Evolutionary conservation across 164 flowering plant genomes (phyloP), one percentile per base, ranked within the genome.

Genomic region (Vitis vinifera): DNA sequence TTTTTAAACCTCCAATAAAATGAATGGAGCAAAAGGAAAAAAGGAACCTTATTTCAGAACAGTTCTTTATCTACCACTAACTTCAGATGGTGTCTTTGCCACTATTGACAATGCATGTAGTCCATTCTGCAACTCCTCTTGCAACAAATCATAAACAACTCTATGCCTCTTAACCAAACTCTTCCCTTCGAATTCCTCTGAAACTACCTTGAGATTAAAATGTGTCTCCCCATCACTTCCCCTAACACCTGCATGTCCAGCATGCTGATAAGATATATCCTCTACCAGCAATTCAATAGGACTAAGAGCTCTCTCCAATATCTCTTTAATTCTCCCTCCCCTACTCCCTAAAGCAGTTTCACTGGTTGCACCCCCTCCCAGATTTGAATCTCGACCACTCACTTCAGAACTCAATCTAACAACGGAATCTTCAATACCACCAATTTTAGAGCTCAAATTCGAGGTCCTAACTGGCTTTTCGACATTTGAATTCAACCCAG

Each of bases 131-230:
- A 94, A 75, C 77, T 94, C 98, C 30, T 88, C 92, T 79, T 88
- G 86, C 89, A 92, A 75, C 69, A 92, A 71, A 61, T 67, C 77
- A 74, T 94, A 94, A 51, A 94, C 69, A 44, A 91, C 67, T 73
- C 97, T 75, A 72, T 94, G 99, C 80, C 98, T 85, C 83, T 94
- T 94, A 60, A 94, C 91, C 86, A 88, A 71, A 72, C 96, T 94
- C 83, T 91, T 91, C 67, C 98, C 98, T 78, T 90, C 89, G 65
- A 94, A 94, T 69, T 81, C 89, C 72, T 85, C 59, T 0, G 98
- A 92, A 56, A 94, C 96, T 58, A 94, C 79, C 70, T 76, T 88
- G 69, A 94, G 66, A 79, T 92, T 92, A 60, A 91, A 92, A 87
- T 95, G 99, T 11, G 99, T 95, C 81, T 94, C 99, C 12, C 94